Percentiles rank a stretch among this genome's conserved stretches.
Evolutionary conservation across 352 stramenopile genomes (phyloP).

Genomic region (Saprolegnia diclina): DNA sequence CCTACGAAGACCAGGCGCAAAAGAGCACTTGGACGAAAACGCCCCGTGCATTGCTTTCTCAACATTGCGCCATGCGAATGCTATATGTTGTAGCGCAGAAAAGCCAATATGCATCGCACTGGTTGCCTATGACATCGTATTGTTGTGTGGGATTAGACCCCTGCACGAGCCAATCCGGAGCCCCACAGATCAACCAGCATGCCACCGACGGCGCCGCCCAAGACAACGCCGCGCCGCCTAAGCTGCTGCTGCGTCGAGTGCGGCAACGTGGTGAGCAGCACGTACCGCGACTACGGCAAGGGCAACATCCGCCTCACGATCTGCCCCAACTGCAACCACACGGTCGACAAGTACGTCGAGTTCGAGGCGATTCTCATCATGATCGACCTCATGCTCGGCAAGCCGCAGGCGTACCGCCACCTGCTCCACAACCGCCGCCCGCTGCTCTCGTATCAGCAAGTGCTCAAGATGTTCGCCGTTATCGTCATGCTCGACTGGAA

Average conservation of each 20-base stretch:
- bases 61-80: no score
- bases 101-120: no score
- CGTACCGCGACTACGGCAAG: slow-evolving; percentile 81
- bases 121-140: no score
- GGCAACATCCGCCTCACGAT: slow-evolving; percentile 77
- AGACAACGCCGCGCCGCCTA: slow-evolving; percentile 34
- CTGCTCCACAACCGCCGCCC: slow-evolving; percentile 65
- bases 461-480: slow-evolving; percentile 72
- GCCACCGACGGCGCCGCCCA: slow-evolving; percentile 31
- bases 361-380: slow-evolving; percentile 81
- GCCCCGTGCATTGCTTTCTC: no score
- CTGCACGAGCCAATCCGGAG: not conserved
- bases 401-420: slow-evolving; percentile 81
- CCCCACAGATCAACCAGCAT: slow-evolving; percentile 36
- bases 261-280: slow-evolving; percentile 47
- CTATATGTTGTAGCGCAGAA: no score
- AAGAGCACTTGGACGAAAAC: no score
- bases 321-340: slow-evolving; percentile 56
- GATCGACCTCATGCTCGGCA: slow-evolving; percentile 79
- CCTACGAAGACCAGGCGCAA: no score
- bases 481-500: slow-evolving; percentile 84
- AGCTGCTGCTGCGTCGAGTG: slow-evolving; percentile 63
- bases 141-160: not conserved
- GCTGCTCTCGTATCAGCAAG: slow-evolving; percentile 21
- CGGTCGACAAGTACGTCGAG: slow-evolving; percentile 86